Evolutionary conservation across 495 filamentous ascomycete genomes (phyloP), one percentile per base, ranked within the genome.

Genomic region (Aspergillus cristatus): DNA sequence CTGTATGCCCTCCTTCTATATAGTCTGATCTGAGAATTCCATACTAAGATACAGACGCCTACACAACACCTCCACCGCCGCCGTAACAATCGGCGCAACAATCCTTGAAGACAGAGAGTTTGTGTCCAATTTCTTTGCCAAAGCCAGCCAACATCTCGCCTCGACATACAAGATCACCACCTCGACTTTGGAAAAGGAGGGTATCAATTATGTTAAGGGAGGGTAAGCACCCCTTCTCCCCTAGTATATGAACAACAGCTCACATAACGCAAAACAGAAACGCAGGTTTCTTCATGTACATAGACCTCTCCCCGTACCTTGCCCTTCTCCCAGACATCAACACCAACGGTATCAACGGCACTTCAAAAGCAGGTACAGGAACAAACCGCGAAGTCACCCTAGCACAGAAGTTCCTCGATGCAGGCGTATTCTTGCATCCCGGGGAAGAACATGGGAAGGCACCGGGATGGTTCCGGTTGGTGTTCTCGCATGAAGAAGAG

Each of bases 201-300:
- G 59, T 5, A 62, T 63, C 20, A 51, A 55, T 14, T 61, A 55
- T 32, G 38, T 54, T 35, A 53, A 55, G 35, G 47, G 50, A 31
- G 56, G 41, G 60, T 60, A 44, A 41, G 52, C 39, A 7, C 28
- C 28, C 10, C 28, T n/a, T n/a, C 13, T 12, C 5, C 28, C 28
- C 28, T 8, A 4, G 4, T 24, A 30, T 30, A 26, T 26, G 24
- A 22, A 18, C 8, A 14, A 0, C 7, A 18, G 14, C 8, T 16
- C 7, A 17, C 12, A 10, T 18, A 20, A 33, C 7, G 18, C 16
- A 6, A 1, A 4, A 24, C 25, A 64, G 61, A 22, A 73, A 71
- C 40, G 71, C 71, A 3, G 71, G 66, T 2, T 70, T 75, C 43
- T 75, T 74, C 34, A 39, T 75, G 6, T 74, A 68, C 43, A 48